Percentiles rank a stretch among this genome's conserved stretches.
phyloP scores from a whole-genome alignment of 1,284 basidiomycete species.

The Boletus sp. region DNA sequence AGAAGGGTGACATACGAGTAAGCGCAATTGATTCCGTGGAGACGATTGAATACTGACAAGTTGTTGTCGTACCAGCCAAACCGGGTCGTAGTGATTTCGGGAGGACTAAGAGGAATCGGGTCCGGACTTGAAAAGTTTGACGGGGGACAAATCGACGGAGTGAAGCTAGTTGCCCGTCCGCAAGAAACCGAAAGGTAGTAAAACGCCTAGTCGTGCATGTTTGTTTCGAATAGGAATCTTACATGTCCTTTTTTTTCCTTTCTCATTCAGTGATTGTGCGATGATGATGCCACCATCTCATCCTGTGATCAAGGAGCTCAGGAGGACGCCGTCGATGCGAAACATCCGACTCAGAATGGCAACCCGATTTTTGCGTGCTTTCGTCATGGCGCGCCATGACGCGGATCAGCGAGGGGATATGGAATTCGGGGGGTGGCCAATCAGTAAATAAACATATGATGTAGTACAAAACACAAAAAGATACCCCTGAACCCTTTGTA shows the following conservation, averaged over 20 bases:
- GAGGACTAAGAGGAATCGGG: conserved; percentile 30
- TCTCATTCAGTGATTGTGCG: conserved; percentile 22
- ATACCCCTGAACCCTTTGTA: conserved; percentile 5
- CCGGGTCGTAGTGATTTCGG: conserved; percentile 27
- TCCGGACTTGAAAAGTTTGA: conserved; percentile 32
- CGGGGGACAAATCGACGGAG: conserved; percentile 32
- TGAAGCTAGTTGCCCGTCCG: conserved; percentile 31
- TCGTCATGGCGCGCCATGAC: conserved; percentile 30
- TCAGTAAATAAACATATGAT: conserved; percentile 25
- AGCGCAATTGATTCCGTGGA: background rate
- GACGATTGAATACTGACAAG: conserved; percentile 1
- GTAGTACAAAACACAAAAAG: conserved; percentile 17
- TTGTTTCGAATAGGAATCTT: conserved; percentile 24
- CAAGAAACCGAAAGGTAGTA: conserved; percentile 36
- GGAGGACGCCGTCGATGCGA: conserved; percentile 30
- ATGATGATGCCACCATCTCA: conserved; percentile 17
- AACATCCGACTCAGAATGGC: conserved; percentile 30
- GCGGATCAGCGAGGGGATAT: conserved; percentile 23
- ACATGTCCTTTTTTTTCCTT: conserved; percentile 17
- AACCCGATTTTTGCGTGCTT: conserved; percentile 29
- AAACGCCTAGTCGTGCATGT: conserved; percentile 15
- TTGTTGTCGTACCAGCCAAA: conserved; percentile 22
- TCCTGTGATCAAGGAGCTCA: conserved; percentile 26
- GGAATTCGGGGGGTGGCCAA: conserved; percentile 31
- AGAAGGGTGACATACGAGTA: conserved; percentile 35